Conservation (phyloP, 768 basidiomycete genomes). For the Lactarius psammicola region DNA sequence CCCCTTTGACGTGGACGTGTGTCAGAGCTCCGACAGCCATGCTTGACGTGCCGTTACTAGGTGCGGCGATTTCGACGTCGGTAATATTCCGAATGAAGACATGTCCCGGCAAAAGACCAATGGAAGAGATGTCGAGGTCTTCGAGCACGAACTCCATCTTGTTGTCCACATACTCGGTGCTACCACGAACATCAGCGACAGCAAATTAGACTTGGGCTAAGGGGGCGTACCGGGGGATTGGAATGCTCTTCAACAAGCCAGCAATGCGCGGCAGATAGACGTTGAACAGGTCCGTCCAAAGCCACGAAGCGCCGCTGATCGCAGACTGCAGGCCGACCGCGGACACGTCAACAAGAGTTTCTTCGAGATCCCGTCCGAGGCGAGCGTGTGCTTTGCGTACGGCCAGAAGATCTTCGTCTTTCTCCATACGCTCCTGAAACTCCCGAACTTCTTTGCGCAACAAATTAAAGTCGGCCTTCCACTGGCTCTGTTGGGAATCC, state of each 20-base stretch:
- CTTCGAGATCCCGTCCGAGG: conserved; percentile 50
- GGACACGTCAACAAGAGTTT: conserved; percentile 42
- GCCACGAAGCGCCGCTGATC: conserved; percentile 65
- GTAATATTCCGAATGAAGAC: conserved; percentile 73
- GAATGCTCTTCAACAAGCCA: conserved; percentile 53
- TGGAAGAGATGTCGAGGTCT: conserved; percentile 65
- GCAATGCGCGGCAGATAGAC: conserved; percentile 68
- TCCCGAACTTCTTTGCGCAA: conserved; percentile 46
- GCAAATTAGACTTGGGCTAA: not conserved
- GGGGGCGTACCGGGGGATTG: conserved; percentile 59
- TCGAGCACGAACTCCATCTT: conserved; percentile 75
- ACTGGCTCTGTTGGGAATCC: conserved; percentile 46
- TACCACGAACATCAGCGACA: conserved; percentile 32
- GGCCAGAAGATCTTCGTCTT: conserved; percentile 50
- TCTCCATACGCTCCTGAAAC: conserved; percentile 46
- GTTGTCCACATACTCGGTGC: conserved; percentile 67
- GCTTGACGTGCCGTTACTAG: conserved; percentile 38
- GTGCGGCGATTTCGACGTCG: conserved; percentile 53
- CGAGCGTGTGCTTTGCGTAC: conserved; percentile 48
- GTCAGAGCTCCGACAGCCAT: conserved; percentile 63
- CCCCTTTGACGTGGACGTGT: conserved; percentile 60
- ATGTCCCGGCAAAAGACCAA: conserved; percentile 66
- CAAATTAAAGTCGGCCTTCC: conserved; percentile 49
- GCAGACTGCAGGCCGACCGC: conserved; percentile 49
- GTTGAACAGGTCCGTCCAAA: conserved; percentile 80